Percentiles rank a stretch among this genome's conserved stretches.
Conservation (phyloP, 345 rosid species). For the Gossypium thurberi region DNA sequence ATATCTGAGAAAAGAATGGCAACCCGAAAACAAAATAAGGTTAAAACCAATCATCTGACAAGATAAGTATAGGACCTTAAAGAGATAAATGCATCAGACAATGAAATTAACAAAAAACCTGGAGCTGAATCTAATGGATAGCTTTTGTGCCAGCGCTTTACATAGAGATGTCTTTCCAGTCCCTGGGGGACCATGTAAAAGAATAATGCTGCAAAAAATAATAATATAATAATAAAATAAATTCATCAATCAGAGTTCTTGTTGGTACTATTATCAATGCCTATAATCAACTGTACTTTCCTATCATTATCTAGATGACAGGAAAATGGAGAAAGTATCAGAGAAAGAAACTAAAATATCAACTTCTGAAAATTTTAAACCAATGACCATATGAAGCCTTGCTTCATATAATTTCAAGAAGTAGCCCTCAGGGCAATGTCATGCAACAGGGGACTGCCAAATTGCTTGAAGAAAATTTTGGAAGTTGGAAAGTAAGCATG, state of each 20-base stretch:
- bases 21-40: conserved; percentile 9
- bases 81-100: background rate
- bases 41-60: background rate
- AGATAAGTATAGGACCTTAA: background rate
- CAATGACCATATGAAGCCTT: background rate
- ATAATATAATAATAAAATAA: background rate
- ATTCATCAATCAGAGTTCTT: background rate
- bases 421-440: background rate
- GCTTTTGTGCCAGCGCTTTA: conserved; percentile 95
- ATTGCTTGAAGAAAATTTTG: background rate
- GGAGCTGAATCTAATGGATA: conserved; percentile 74
- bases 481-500: background rate
- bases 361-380: background rate
- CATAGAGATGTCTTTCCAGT: conserved; percentile 97
- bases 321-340: background rate
- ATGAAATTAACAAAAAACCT: conserved; percentile 36
- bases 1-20: conserved; percentile 47
- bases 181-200: conserved; percentile 98
- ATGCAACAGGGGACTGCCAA: background rate
- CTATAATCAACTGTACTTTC: background rate
- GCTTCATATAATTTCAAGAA: conserved; percentile 4
- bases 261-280: background rate
- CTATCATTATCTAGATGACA: background rate
- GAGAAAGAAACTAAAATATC: background rate
- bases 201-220: conserved; percentile 62